Base-by-base conservation (phyloP, 768 basidiomycete genomes). In the Psilocybe sp. region DNA sequence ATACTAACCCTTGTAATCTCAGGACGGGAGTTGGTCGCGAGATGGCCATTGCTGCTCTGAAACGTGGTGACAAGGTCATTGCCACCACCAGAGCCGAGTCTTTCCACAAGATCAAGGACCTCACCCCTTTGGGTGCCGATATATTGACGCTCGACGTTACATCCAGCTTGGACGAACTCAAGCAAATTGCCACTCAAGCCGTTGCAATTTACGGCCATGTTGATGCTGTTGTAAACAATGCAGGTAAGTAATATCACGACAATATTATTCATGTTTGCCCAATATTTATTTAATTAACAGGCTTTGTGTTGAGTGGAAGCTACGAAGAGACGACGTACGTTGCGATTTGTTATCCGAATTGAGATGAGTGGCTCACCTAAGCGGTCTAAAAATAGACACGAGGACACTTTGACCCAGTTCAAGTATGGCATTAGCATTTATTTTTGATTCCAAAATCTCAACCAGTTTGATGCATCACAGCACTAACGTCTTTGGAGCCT, bases 41-140 rank as follows among this genome's bases (percentile, higher is more conserved):
- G 18, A 60, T 76, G 4, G 69, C 75, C 1, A 52, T 70, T 4
- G 65, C 65, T 14, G 70, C 71, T 9, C 67, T 79, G 31, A 65
- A 68, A 14, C 67, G 77, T 9, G 75, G 74, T 9, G 76, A 79
- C 52, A 69, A 68, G 34, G 78, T 79, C 12, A 76, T 79, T 47
- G 77, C 76, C 1, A 76, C 78, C 4, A 69, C 67, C 5, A 66
- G 75, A 1, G 59, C 54, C 1, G 69, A 73, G 35, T 69, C 67
- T 5, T 53, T 72, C n/a, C 48, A 62, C 39, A 67, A 60, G 28
- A 60, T 73, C 16, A 61, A 60, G 3, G 69, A 64, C 36, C 53
- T 71, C 15, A 57, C 60, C 44, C 42, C 45, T 2, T 35, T 44
- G 2, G 69, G 50, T n/a, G 50, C 50, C 8, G 50, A 41, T 34